Evolutionary conservation across 192 early-diverging fungal species (phyloP).

Genomic region (Coemansia reversa): DNA sequence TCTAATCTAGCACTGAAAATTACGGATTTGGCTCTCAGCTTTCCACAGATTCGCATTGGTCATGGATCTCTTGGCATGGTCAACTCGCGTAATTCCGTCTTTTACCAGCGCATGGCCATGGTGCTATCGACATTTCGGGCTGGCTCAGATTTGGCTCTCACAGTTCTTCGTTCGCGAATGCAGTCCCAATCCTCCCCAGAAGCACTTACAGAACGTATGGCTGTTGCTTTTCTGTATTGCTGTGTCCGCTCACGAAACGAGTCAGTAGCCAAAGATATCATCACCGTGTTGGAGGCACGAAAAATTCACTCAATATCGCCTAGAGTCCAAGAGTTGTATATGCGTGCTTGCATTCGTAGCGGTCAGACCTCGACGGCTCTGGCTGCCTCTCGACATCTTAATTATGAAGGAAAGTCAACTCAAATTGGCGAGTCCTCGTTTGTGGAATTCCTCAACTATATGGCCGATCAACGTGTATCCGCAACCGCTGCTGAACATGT

Average conservation of each 20-base stretch:
- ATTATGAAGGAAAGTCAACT: constrained; percentile 6
- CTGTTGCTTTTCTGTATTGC: constrained; percentile 24
- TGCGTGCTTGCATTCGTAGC: constrained; percentile 29
- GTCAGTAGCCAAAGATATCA: constrained; percentile 14
- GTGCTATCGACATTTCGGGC: constrained; percentile 16
- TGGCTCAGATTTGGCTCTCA: constrained; percentile 15
- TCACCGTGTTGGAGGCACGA: neutral
- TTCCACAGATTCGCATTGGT: constrained; percentile 12
- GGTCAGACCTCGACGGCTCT: constrained; percentile 17
- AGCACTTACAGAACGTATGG: constrained; percentile 14
- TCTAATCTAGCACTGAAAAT: neutral
- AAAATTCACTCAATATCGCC: neutral
- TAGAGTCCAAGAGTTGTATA: constrained; percentile 32
- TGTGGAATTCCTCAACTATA: constrained; percentile 19
- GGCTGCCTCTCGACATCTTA: constrained; percentile 21
- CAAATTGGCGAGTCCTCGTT: constrained; percentile 23
- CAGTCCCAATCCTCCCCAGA: constrained; percentile 7
- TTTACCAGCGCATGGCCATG: constrained; percentile 18
- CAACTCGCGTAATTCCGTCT: constrained; percentile 9
- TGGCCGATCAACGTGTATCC: constrained; percentile 23
- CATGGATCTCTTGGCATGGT: constrained; percentile 28
- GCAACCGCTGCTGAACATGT: constrained; percentile 29
- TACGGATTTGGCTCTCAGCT: neutral
- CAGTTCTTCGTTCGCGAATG: constrained; percentile 11
- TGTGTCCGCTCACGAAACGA: constrained; percentile 29